These are phyloP conservation scores for Apiosordaria backusii DNA, from an alignment of 495 filamentous ascomycete genomes.

Conservation along the genomic window DNA sequence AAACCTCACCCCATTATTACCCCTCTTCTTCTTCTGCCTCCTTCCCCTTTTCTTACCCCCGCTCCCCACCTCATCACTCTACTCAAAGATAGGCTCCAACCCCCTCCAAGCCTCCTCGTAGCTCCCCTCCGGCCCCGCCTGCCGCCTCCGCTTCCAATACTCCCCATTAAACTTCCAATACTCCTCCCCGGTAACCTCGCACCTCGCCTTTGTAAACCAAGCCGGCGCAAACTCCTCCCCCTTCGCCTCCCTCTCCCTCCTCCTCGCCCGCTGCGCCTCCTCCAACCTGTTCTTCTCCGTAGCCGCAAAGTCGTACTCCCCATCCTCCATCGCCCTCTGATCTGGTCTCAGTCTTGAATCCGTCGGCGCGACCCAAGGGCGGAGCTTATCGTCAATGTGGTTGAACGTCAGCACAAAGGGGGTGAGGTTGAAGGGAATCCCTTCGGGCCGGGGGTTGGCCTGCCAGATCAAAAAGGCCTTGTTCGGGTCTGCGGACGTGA, in stretches of 20 bases:
- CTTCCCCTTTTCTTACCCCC: background rate
- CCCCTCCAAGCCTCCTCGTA: conserved; percentile 44
- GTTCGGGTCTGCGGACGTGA: conserved; percentile 49
- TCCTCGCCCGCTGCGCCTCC: conserved; percentile 81
- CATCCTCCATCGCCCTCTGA: conserved; percentile 98
- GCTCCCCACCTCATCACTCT: background rate
- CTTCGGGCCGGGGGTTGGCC: conserved; percentile 70
- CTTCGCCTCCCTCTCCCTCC: conserved; percentile 65
- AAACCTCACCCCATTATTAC: background rate
- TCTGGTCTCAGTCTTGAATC: conserved; percentile 89
- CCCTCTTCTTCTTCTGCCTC: background rate
- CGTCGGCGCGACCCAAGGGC: conserved; percentile 75
- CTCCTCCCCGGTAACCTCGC: conserved; percentile 78
- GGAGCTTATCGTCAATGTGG: conserved; percentile 71
- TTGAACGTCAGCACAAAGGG: conserved; percentile 95
- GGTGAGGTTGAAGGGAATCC: conserved; percentile 94
- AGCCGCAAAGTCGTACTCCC: conserved; percentile 88
- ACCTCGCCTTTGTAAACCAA: conserved; percentile 75
- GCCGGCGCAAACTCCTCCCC: conserved; percentile 80
- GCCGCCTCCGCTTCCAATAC: conserved; percentile 74
- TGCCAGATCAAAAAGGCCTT: conserved; percentile 93
- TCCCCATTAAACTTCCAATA: conserved; percentile 85
- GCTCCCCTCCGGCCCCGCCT: conserved; percentile 48
- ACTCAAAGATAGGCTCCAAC: conserved; percentile 44
- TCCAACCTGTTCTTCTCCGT: conserved; percentile 93